Conservation (phyloP, 2,329 filamentous ascomycete species). For the Pyricularia grisea region DNA sequence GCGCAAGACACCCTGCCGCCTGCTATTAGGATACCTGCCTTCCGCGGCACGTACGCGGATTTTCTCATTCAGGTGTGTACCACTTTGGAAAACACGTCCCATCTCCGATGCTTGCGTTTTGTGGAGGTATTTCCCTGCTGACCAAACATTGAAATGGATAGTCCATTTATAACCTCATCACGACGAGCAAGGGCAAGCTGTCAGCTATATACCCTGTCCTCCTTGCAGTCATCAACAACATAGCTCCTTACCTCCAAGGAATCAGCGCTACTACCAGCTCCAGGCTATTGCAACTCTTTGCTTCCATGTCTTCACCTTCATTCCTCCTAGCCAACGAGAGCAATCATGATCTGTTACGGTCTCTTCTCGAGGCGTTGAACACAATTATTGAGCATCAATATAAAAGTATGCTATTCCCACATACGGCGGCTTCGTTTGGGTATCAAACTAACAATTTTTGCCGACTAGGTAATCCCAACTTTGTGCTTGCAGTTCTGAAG, state of each 20-base stretch:
- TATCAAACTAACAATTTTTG: conserved; percentile 8
- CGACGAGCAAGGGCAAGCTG: conserved; percentile 80
- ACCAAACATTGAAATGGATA: conserved; percentile 20
- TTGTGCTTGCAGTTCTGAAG: conserved; percentile 70
- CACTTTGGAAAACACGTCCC: not conserved
- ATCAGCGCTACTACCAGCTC: conserved; percentile 66
- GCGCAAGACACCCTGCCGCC: conserved; percentile 79
- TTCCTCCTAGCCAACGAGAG: conserved; percentile 88
- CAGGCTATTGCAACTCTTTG: conserved; percentile 79
- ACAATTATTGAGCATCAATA: conserved; percentile 86
- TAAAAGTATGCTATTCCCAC: conserved; percentile 42
- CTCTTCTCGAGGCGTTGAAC: conserved; percentile 81
- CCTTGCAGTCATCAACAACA: conserved; percentile 86
- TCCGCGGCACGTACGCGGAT: conserved; percentile 85
- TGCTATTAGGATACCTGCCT: conserved; percentile 72
- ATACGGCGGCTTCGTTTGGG: not conserved
- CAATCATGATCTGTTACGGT: conserved; percentile 73
- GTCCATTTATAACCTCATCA: conserved; percentile 89
- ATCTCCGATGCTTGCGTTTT: conserved; percentile 8
- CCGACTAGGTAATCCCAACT: conserved; percentile 61
- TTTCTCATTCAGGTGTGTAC: conserved; percentile 74
- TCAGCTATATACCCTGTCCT: conserved; percentile 88
- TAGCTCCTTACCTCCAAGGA: conserved; percentile 73
- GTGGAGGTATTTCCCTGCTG: conserved; percentile 9
- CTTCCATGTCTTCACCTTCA: conserved; percentile 85